Evolutionary conservation across 495 filamentous ascomycete species (phyloP).

Genomic region (Penicillium parvum): DNA sequence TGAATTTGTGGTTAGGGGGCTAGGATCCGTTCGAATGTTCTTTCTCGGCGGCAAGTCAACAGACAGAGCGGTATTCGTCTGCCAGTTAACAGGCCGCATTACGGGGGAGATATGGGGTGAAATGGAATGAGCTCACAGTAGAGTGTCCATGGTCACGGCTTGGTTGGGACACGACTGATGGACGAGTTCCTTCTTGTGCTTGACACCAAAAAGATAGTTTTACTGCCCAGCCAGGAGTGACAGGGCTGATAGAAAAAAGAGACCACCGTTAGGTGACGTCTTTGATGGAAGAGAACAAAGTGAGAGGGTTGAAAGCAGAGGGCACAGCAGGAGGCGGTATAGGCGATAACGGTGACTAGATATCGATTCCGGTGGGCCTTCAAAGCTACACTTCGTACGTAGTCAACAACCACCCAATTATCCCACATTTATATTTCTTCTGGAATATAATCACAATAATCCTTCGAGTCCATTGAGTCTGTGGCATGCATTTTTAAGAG

Average conservation of each 20-base stretch:
- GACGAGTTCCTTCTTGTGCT: not conserved
- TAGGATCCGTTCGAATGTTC: not conserved
- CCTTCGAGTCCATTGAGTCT: too few relatives aligned
- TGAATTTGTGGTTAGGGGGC: constrained; percentile 3
- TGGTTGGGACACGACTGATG: constrained; percentile 3
- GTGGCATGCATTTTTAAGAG: too few relatives aligned
- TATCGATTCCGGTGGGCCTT: too few relatives aligned
- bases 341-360: constrained; percentile 17
- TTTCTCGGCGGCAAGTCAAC: constrained; percentile 19
- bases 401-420: too few relatives aligned
- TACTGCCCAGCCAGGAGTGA: not conserved
- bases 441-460: not conserved
- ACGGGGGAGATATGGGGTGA: too few relatives aligned
- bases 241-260: not conserved
- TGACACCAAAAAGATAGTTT: not conserved
- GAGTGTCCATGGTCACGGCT: constrained; percentile 62
- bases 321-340: constrained; percentile 15
- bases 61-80: too few relatives aligned
- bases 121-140: constrained; percentile 59
- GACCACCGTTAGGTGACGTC: not conserved
- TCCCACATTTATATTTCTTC: not conserved
- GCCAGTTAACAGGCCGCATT: too few relatives aligned
- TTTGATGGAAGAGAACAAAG: not conserved
- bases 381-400: too few relatives aligned
- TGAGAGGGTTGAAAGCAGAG: not conserved